phyloP scores from a whole-genome alignment of 108 stramenopile genomes.

The Conticribra guillardii region DNA sequence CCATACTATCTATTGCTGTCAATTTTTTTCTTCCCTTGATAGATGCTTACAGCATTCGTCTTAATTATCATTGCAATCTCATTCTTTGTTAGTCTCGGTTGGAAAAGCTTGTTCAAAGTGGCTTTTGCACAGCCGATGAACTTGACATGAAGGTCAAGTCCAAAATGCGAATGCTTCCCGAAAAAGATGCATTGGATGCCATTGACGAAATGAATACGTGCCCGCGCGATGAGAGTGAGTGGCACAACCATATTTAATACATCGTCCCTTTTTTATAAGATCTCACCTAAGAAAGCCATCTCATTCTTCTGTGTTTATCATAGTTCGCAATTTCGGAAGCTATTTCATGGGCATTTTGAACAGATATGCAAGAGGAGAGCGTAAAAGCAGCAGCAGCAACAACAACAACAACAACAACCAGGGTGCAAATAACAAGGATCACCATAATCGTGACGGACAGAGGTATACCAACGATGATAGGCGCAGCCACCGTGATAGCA shows the following conservation, averaged over 20 bases:
- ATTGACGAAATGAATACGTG: constrained; percentile 76
- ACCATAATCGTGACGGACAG: constrained; percentile 10
- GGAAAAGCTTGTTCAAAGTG: constrained; percentile 54
- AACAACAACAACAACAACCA: constrained; percentile 23
- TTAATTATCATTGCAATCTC: background rate
- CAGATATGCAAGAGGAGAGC: constrained; percentile 74
- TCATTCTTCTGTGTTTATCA: background rate
- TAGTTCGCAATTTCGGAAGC: constrained; percentile 72
- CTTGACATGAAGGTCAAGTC: constrained; percentile 76
- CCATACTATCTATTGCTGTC: background rate
- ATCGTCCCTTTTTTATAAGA: background rate
- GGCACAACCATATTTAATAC: too few relatives aligned
- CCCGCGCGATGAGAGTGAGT: constrained; percentile 45
- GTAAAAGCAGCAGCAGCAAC: constrained; percentile 21
- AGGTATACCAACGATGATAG: constrained; percentile 16
- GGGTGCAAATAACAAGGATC: constrained; percentile 8
- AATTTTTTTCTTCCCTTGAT: background rate
- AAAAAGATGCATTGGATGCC: constrained; percentile 79
- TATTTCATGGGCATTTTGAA: constrained; percentile 86
- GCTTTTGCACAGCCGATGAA: constrained; percentile 73
- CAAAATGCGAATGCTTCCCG: constrained; percentile 77
- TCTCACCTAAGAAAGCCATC: too few relatives aligned
- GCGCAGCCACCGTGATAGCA: background rate
- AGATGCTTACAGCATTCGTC: too few relatives aligned
- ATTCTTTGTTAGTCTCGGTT: constrained; percentile 30